Evolutionary conservation across 192 early-diverging fungal genomes (phyloP).

Genomic region (Coemansia sp.): DNA sequence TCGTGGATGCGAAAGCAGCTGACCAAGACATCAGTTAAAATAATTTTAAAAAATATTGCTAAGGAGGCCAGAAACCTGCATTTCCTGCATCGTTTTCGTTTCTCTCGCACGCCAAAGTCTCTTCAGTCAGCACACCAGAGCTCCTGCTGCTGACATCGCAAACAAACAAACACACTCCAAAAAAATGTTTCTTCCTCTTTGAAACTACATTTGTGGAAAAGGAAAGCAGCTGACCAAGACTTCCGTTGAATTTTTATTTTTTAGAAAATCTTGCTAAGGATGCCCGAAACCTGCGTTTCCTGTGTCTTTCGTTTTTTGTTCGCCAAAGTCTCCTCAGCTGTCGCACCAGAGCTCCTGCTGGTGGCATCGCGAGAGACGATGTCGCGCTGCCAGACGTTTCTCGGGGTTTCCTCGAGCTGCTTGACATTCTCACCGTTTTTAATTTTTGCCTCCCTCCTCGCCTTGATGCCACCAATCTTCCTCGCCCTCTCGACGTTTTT

Average conservation of each 20-base stretch:
- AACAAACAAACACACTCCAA: no score
- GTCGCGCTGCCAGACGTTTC: conserved; percentile 65
- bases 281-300: conserved; percentile 47
- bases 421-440: conserved; percentile 40
- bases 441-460: conserved; percentile 56
- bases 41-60: neutral
- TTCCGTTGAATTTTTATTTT: no score
- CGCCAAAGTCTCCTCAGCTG: conserved; percentile 9
- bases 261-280: conserved; percentile 58
- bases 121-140: no score
- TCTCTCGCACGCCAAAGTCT: no score
- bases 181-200: no score
- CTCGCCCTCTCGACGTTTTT: conserved; percentile 86
- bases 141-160: no score
- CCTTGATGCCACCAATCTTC: conserved; percentile 80
- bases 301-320: conserved; percentile 19
- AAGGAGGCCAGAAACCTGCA: no score
- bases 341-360: neutral
- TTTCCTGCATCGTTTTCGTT: neutral
- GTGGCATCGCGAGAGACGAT: conserved; percentile 56
- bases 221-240: no score
- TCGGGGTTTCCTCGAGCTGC: conserved; percentile 43
- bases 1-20: no score
- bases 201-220: no score
- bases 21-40: no score